A percentile compares a stretch with the other conserved stretches of the same genome.
phyloP scores from a whole-genome alignment of 139 green algal species.

The Chlorella sp. region DNA sequence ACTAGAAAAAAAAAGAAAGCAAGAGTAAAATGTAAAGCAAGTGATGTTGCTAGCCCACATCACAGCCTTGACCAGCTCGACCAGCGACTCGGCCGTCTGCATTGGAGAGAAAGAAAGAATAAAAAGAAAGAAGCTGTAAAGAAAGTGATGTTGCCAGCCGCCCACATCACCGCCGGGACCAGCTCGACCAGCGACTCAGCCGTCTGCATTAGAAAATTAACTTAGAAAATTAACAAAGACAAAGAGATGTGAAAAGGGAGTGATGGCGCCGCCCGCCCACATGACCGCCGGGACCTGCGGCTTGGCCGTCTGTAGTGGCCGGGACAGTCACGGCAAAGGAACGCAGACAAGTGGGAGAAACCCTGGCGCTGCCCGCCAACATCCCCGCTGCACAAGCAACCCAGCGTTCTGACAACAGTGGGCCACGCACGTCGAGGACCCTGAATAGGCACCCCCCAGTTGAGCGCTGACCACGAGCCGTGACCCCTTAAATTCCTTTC shows the following conservation, averaged over 20 bases:
- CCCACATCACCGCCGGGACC: constrained; percentile 80
- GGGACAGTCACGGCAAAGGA: background rate
- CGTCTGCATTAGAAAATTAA: background rate
- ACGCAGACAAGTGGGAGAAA: no score
- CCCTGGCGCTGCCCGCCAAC: background rate
- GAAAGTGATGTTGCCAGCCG: constrained; percentile 62
- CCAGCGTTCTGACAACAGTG: no score
- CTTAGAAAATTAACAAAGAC: no score
- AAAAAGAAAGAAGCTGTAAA: no score
- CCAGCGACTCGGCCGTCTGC: constrained; percentile 66
- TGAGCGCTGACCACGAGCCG: no score
- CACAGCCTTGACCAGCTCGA: constrained; percentile 81
- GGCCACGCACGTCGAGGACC: no score
- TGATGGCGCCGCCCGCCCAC: constrained; percentile 63
- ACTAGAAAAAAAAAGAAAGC: no score
- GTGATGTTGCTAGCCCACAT: constrained; percentile 72
- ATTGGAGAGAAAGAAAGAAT: no score
- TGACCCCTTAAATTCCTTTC: no score
- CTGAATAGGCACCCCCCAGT: no score
- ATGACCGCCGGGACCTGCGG: constrained; percentile 84
- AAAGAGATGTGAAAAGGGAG: no score
- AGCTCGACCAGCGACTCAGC: constrained; percentile 82
- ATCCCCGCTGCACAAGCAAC: background rate
- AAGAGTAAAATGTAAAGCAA: no score
- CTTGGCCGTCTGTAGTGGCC: constrained; percentile 42